A percentile compares a stretch with the other conserved stretches of the same genome.
phyloP scores from a whole-genome alignment of 129 eudicot species.

The Lactuca sativa region DNA sequence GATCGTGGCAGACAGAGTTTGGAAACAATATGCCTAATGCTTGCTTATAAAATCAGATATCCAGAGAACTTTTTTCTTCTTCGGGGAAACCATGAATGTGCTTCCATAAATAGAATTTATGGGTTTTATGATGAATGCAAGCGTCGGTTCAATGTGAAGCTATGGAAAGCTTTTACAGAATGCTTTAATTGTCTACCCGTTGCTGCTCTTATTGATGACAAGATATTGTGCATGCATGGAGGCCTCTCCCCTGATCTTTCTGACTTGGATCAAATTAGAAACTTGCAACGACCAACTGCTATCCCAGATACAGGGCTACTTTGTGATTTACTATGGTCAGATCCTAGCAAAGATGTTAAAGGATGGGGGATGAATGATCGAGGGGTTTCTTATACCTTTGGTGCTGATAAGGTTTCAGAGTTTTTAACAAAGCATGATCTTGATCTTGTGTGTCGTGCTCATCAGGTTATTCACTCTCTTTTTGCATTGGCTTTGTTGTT shows the following conservation, averaged over 20 bases:
- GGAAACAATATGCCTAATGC: slow-evolving; percentile 87
- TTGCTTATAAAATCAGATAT: slow-evolving; percentile 78
- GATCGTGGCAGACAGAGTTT: slow-evolving; percentile 86
- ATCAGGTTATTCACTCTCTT: slow-evolving; percentile 45
- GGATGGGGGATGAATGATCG: slow-evolving; percentile 98
- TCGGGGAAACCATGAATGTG: too few relatives aligned
- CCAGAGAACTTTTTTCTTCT: too few relatives aligned
- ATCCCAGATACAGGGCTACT: slow-evolving; percentile 87
- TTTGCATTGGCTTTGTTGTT: too few relatives aligned
- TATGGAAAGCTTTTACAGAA: slow-evolving; percentile 82
- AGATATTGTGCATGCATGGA: slow-evolving; percentile 96
- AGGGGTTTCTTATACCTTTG: slow-evolving; percentile 88
- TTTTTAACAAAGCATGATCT: slow-evolving; percentile 72
- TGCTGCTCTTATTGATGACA: slow-evolving; percentile 86
- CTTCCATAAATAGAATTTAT: too few relatives aligned
- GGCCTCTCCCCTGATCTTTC: slow-evolving; percentile 88
- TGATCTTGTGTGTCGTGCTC: slow-evolving; percentile 95
- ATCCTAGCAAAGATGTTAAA: slow-evolving; percentile 79
- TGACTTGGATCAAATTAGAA: slow-evolving; percentile 69
- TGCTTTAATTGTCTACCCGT: slow-evolving; percentile 91
- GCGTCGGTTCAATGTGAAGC: slow-evolving; percentile 77
- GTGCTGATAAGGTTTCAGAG: slow-evolving; percentile 85
- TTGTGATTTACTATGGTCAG: slow-evolving; percentile 91
- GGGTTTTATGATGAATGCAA: slow-evolving; percentile 47
- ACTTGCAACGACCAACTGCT: slow-evolving; percentile 75